Conservation (phyloP, 208 protist species). For the Leishmania mexicana region DNA sequence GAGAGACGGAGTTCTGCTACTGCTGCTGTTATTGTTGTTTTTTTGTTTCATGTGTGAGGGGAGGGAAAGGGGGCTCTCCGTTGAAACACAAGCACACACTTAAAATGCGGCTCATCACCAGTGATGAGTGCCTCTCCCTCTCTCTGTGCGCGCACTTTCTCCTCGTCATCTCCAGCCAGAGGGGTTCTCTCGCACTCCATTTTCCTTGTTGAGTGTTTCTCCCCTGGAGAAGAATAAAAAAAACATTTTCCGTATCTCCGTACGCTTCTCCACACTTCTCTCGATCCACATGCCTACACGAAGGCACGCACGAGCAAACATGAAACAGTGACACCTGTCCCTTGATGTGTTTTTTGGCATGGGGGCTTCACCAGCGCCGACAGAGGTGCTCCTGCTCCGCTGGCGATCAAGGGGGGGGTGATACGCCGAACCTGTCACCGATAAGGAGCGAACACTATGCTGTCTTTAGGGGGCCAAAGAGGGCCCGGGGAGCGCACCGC, state of each 20-base stretch:
- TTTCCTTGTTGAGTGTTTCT: neutral
- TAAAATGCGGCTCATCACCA: neutral
- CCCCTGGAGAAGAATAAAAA: neutral
- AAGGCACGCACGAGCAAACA: neutral
- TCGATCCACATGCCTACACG: neutral
- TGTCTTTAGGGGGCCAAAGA: neutral
- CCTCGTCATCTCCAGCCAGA: neutral
- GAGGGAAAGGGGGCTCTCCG: neutral
- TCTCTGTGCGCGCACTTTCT: neutral
- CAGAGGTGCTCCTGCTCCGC: neutral
- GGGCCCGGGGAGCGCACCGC: neutral
- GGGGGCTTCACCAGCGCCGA: neutral
- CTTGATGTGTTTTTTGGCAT: neutral
- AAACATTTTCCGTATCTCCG: neutral
- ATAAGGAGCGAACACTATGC: neutral
- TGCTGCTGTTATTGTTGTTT: too few relatives aligned
- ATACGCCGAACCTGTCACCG: neutral
- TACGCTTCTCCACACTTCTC: too few relatives aligned
- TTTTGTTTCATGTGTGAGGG: too few relatives aligned
- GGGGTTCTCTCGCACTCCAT: too few relatives aligned
- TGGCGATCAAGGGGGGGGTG: neutral
- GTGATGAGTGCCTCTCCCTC: too few relatives aligned
- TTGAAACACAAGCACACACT: neutral
- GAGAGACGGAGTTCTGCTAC: neutral
- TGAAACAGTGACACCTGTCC: neutral